phyloP scores from a whole-genome alignment of 148 eudicot genomes.

The Rhododendron kiyosumense region DNA sequence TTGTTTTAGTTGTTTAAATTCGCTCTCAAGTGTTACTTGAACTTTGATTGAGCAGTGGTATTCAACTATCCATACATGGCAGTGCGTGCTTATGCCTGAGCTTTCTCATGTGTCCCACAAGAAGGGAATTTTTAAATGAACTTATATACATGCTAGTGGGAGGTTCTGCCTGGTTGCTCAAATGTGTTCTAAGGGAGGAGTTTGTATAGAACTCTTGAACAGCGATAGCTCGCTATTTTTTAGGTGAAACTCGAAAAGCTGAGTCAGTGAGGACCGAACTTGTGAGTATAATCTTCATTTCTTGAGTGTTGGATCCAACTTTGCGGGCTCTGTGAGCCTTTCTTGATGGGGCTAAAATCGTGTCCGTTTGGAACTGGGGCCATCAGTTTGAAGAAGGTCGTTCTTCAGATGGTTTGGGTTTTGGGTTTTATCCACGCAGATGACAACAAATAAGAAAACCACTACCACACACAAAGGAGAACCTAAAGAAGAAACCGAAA shows the following conservation, averaged over 20 bases:
- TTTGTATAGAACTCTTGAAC: not conserved
- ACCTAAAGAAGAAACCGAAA: not conserved
- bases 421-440: not conserved
- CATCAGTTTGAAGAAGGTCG: not conserved
- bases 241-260: not conserved
- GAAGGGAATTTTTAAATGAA: not conserved
- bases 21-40: not conserved
- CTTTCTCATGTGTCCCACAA: not conserved
- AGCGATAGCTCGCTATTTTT: not conserved
- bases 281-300: not conserved
- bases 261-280: not conserved
- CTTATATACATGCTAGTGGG: not conserved
- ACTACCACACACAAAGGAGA: not conserved
- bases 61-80: not conserved
- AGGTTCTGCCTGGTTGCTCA: not conserved
- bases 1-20: not conserved
- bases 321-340: not conserved
- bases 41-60: not conserved
- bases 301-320: not conserved
- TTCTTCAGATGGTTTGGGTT: not conserved
- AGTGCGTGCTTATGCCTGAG: not conserved
- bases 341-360: not conserved
- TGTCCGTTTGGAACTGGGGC: not conserved
- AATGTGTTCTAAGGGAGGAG: not conserved
- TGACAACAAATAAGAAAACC: not conserved